A percentile compares a stretch with the other conserved stretches of the same genome.
phyloP scores from a whole-genome alignment of 2,329 filamentous ascomycete species.

The Leptographium procerum region DNA sequence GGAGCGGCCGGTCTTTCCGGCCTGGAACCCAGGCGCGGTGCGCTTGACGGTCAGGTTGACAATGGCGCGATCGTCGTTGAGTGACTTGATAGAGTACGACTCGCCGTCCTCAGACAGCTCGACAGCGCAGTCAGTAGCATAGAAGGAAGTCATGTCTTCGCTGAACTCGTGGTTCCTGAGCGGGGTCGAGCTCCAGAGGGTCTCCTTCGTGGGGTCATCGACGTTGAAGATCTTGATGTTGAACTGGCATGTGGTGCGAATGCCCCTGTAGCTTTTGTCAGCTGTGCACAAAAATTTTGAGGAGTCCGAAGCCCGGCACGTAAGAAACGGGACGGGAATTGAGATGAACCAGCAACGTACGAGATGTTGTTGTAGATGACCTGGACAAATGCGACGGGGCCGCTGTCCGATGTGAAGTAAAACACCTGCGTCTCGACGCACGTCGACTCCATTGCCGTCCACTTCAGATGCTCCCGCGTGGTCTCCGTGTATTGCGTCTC shows the following conservation, averaged over 20 bases:
- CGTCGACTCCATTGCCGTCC: conserved; percentile 71
- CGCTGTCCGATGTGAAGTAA: conserved; percentile 74
- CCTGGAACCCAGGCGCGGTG: conserved; percentile 68
- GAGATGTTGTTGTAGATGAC: conserved; percentile 96
- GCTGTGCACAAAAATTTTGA: neutral
- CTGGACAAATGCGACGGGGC: conserved; percentile 69
- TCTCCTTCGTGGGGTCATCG: conserved; percentile 54
- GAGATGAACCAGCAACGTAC: conserved; percentile 41
- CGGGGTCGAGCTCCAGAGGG: conserved; percentile 74
- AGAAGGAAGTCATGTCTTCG: conserved; percentile 72
- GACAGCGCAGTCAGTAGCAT: conserved; percentile 73
- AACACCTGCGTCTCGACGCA: conserved; percentile 92
- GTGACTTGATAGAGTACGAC: conserved; percentile 80
- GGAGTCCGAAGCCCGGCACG: too few relatives aligned
- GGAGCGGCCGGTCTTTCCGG: conserved; percentile 72
- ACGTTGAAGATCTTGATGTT: conserved; percentile 84
- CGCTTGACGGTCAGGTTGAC: conserved; percentile 78
- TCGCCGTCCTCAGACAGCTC: conserved; percentile 78
- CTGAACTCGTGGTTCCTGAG: conserved; percentile 74
- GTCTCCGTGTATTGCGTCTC: conserved; percentile 71
- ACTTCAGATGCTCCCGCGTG: conserved; percentile 67
- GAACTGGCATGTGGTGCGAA: conserved; percentile 87
- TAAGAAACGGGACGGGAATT: neutral
- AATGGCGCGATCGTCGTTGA: conserved; percentile 65
- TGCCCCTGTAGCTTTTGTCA: conserved; percentile 46